Evolutionary conservation across 805 yeast species (phyloP).

Genomic region (Saturnispora saitoi): DNA sequence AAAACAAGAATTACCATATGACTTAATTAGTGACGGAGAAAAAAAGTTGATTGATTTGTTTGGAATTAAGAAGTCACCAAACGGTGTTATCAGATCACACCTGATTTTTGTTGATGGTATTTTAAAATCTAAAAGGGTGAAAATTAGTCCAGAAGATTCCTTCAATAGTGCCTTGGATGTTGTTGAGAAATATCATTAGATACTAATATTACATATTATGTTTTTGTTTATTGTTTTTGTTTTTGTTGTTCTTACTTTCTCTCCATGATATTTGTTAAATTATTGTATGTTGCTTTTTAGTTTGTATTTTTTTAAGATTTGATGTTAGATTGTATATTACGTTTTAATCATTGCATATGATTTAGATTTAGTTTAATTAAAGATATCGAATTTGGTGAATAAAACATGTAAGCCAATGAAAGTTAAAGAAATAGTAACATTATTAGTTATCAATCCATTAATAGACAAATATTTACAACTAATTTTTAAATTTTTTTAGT

Average conservation of each 20-base stretch:
- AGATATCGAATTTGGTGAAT: too few relatives aligned
- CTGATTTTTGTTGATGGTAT: slow-evolving; percentile 81
- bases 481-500: too few relatives aligned
- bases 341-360: background rate
- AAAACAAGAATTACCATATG: slow-evolving; percentile 67
- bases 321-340: background rate
- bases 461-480: too few relatives aligned
- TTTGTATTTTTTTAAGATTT: background rate
- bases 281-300: background rate
- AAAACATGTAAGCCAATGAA: too few relatives aligned
- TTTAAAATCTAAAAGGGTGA: slow-evolving; percentile 43
- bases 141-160: slow-evolving; percentile 53
- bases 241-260: background rate
- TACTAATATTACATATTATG: background rate
- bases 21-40: slow-evolving; percentile 68
- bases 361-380: background rate
- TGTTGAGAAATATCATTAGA: slow-evolving; percentile 33
- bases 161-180: slow-evolving; percentile 50
- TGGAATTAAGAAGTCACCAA: slow-evolving; percentile 77
- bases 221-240: background rate
- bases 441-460: too few relatives aligned
- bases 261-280: background rate
- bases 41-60: slow-evolving; percentile 58
- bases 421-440: too few relatives aligned
- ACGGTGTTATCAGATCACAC: slow-evolving; percentile 79